Evolutionary conservation across 1,284 basidiomycete species (phyloP).

Genomic region (Mycena sp.): DNA sequence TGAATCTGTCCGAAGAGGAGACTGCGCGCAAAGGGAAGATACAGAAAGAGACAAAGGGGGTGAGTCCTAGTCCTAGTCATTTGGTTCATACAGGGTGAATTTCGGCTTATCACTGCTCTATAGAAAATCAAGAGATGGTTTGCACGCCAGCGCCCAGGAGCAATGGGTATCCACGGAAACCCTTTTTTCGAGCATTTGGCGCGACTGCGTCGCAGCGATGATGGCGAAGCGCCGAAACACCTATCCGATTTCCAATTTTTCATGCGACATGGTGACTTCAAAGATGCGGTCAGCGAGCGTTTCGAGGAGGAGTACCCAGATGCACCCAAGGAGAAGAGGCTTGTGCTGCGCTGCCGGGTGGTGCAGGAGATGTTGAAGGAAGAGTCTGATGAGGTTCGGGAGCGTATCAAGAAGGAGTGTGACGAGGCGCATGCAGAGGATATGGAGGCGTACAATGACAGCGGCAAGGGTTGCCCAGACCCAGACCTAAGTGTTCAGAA

Average conservation of each 20-base stretch:
- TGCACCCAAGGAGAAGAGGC: neutral
- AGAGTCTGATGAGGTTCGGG: neutral
- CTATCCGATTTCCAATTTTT: neutral
- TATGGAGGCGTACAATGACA: neutral
- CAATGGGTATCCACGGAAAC: neutral
- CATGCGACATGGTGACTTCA: neutral
- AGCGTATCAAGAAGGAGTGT: neutral
- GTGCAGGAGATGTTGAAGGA: neutral
- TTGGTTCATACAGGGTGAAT: neutral
- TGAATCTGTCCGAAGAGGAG: neutral
- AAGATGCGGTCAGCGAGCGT: neutral
- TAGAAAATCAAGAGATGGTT: constrained; percentile 18
- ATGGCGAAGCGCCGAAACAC: neutral
- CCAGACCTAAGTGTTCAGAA: neutral
- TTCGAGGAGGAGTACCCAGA: neutral
- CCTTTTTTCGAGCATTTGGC: constrained; percentile 1
- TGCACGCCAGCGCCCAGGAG: neutral
- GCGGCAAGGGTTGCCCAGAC: neutral
- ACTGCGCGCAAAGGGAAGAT: neutral
- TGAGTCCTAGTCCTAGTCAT: neutral
- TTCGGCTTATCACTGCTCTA: too few species aligned
- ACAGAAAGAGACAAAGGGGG: neutral
- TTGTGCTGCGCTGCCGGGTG: neutral
- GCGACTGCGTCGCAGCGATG: neutral
- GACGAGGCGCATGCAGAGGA: neutral